Percentiles rank a stretch among this genome's conserved stretches.
phyloP scores from a whole-genome alignment of 441 rosid genomes.

The Macaranga tanarius region DNA sequence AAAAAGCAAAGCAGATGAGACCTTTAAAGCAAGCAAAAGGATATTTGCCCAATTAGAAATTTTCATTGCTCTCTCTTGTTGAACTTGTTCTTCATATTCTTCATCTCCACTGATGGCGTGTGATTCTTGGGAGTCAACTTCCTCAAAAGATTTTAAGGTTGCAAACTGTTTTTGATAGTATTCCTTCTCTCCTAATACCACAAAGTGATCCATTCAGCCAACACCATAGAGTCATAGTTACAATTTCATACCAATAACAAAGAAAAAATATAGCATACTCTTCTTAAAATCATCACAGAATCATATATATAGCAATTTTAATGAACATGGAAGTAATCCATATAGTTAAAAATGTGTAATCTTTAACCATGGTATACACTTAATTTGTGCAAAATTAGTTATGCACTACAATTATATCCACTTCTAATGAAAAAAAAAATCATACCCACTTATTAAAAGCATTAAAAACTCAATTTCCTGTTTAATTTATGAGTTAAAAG shows the following conservation, averaged over 20 bases:
- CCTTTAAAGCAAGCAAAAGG: conserved; percentile 55
- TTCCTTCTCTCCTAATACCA: conserved; percentile 58
- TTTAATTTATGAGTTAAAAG: too few relatives aligned
- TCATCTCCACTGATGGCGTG: conserved; percentile 35
- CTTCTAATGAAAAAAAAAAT: too few relatives aligned
- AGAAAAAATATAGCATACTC: too few relatives aligned
- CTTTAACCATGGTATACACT: too few relatives aligned
- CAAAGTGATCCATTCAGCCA: not conserved
- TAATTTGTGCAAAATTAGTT: too few relatives aligned
- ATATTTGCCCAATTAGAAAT: conserved; percentile 53
- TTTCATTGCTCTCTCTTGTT: conserved; percentile 71
- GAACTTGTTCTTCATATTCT: conserved; percentile 38
- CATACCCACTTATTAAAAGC: too few relatives aligned
- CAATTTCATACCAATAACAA: not conserved
- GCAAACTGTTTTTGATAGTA: conserved; percentile 71
- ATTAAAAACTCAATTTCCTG: too few relatives aligned
- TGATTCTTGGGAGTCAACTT: conserved; percentile 51
- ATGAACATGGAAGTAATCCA: too few relatives aligned
- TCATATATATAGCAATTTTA: too few relatives aligned
- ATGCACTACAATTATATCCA: too few relatives aligned
- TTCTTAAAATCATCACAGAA: too few relatives aligned
- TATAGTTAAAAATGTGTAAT: too few relatives aligned
- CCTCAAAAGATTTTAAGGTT: conserved; percentile 75
- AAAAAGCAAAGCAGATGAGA: conserved; percentile 2
- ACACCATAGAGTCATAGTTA: not conserved